Base-by-base conservation (phyloP, 331 rosid species). In the Rhamnella rubrinervis region DNA sequence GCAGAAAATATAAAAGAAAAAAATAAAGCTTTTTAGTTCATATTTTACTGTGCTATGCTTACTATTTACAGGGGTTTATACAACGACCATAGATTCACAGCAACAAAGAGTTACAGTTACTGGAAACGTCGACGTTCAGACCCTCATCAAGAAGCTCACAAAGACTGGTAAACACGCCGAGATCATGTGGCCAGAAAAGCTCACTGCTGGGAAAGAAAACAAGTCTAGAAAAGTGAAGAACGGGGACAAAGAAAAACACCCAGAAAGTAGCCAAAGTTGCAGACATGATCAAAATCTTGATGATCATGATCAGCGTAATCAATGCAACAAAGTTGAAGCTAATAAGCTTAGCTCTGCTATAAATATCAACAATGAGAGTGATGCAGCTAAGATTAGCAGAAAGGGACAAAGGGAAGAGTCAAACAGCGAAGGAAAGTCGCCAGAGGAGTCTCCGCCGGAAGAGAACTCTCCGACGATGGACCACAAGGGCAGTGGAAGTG, bases 111-210 rank as follows among this genome's bases (percentile, higher is more conserved):
- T 92, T 55, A 83, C 89, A 2, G 96, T 90, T 55, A 88, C 77
- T 2, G 93, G 96, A 71, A 82, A 73, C 58, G 88, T 92, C 9
- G 77, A 69, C 61, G 86, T 86, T 55, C 89, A 89, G 79, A 87
- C 80, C 55, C 89, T 89, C 72, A 70, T 86, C 64, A 81, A 73
- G 78, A 92, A 84, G 72, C 80, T 92, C 17, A 44, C 63, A 37
- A 92, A 80, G 64, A 81, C 88, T 7, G 96, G 98, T 4, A 90
- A 92, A 71, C 87, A 75, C 17, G 96, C 92, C 6, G 92, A 89
- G 81, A 72, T 31, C 35, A 31, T 85, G 21, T 92, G 95, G 96
- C 89, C 88, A 46, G 96, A 82, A 58, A 88, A 59, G 17, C 51
- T 53, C 39, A 40, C 46, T 49, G 15, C 55, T 38, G 83, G 73